Evolutionary conservation across 139 green algal genomes (phyloP), one percentile per base, ranked within the genome.

Genomic region (Micromonas pusilla): DNA sequence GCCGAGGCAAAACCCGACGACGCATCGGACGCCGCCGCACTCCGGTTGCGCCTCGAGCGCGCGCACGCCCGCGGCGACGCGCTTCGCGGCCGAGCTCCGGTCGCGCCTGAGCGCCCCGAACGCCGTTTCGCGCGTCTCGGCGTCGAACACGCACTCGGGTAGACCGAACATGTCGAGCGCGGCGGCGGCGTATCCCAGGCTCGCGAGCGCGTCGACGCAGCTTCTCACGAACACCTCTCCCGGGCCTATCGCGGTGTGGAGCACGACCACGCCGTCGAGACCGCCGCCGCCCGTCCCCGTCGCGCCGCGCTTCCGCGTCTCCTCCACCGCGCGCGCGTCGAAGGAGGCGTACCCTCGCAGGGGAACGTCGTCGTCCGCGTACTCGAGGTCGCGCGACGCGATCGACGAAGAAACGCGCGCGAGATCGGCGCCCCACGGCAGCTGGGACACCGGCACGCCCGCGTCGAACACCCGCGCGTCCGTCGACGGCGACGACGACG

Each of bases 1-100:
- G 31, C 74, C 74, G 21, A 80, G 52, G 63, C 74, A 80, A 71
- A 71, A 80, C 16, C 74, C 74, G 2, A 75, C 30, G 32, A 26
- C 3, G 65, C 38, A 4, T 38, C 30, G 4, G 3, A 20, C 65
- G 30, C 33, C 45, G 16, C 45, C 9, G 9, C 16, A 16, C 45
- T 57, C 45, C 16, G 9, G 45, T 57, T 57, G n/a, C n/a, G n/a
- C n/a, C 45, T 23, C 45, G 16, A 57, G 45, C 45, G 45, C 45
- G 16, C 16, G 9, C 9, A 23, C 9, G 45, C 9, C 45, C 45
- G 45, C 45, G 9, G 9, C 9, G 9, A 57, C 45, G 9, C 45
- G 45, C 45, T 57, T 57, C 9, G 45, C 45, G 9, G 16, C 9
- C 45, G 9, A 23, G 9, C 45, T 9, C 45, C 45, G 9, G 16